These are phyloP conservation scores for Rhodamnia rubescens DNA, from an alignment of 345 rosid genomes.

Conservation along the genomic window DNA sequence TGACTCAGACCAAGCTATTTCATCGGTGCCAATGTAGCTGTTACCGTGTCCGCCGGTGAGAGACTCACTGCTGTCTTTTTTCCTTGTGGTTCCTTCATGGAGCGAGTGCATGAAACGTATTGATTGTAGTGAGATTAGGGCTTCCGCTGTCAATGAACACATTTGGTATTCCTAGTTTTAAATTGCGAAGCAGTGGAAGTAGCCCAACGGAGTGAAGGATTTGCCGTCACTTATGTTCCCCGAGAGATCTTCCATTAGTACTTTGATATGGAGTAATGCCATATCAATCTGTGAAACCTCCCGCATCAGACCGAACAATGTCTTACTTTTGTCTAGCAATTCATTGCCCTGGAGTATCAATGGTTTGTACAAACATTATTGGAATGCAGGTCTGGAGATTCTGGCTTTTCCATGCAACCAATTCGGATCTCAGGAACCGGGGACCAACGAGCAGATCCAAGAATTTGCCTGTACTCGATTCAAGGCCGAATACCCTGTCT, in stretches of 20 bases:
- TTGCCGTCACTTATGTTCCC: neutral
- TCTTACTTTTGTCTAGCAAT: neutral
- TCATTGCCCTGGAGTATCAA: neutral
- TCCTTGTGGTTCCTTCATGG: neutral
- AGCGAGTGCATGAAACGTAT: neutral
- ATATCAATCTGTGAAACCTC: neutral
- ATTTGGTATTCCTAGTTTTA: neutral
- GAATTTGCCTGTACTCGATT: constrained; percentile 9
- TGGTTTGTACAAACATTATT: neutral
- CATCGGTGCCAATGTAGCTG: neutral
- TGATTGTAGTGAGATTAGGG: neutral
- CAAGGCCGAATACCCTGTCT: constrained; percentile 6
- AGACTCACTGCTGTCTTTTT: neutral
- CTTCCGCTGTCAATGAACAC: neutral
- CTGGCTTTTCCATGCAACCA: constrained; percentile 40
- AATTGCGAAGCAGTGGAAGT: neutral
- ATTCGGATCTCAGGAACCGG: constrained; percentile 31
- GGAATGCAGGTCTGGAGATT: constrained; percentile 25
- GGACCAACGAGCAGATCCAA: constrained; percentile 19
- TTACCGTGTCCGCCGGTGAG: neutral
- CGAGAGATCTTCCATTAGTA: neutral
- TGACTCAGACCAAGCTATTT: neutral
- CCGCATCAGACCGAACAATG: neutral
- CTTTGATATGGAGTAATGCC: neutral
- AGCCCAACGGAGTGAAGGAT: neutral